These are phyloP conservation scores for Aspergillus egyptiacus DNA, from an alignment of 495 filamentous ascomycete species.

Conservation along the genomic window DNA sequence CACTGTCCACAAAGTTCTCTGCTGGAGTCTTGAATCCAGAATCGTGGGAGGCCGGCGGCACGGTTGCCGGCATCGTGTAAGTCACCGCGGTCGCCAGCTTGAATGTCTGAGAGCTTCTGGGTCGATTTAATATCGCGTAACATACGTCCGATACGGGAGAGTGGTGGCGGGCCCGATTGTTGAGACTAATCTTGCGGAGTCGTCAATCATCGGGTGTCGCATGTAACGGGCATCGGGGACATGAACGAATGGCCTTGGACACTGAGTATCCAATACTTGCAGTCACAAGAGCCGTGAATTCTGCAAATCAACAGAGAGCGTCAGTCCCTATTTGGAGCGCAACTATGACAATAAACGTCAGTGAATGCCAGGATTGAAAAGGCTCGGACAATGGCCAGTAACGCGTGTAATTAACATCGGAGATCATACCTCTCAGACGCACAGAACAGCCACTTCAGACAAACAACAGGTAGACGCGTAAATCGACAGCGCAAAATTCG, in stretches of 20 bases:
- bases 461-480: conserved; percentile 32
- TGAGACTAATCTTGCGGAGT: conserved; percentile 22
- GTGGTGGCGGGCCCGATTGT: conserved; percentile 11
- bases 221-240: conserved; percentile 23
- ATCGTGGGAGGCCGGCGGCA: conserved; percentile 40
- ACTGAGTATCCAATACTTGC: conserved; percentile 7
- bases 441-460: conserved; percentile 8
- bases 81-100: conserved; percentile 44
- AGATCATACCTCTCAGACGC: conserved; percentile 23
- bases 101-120: conserved; percentile 13
- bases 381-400: conserved; percentile 17
- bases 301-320: conserved; percentile 1
- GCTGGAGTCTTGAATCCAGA: conserved; percentile 30
- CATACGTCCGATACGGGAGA: conserved; percentile 9
- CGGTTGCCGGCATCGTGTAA: conserved; percentile 44
- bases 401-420: conserved; percentile 19
- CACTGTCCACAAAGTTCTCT: conserved; percentile 38
- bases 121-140: background rate
- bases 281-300: background rate
- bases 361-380: conserved; percentile 9
- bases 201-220: conserved; percentile 24
- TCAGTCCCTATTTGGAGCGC: conserved; percentile 4
- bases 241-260: conserved; percentile 17
- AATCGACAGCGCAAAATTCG: conserved; percentile 27
- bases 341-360: conserved; percentile 11